Conservation (phyloP, 768 basidiomycete species). For the Termitomyces sp. region DNA sequence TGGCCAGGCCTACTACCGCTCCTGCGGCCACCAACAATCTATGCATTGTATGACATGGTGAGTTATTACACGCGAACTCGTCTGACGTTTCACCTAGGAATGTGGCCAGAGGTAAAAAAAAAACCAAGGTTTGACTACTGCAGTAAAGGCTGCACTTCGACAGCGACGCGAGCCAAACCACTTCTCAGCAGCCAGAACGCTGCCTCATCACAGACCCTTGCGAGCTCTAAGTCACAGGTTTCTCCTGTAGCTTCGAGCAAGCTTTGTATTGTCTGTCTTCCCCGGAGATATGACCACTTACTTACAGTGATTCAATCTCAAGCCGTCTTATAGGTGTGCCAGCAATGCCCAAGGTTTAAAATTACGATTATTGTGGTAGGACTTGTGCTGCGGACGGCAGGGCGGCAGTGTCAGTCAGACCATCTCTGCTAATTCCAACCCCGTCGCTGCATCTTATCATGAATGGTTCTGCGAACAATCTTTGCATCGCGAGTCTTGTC, state of each 20-base stretch:
- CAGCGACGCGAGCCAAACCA: not conserved
- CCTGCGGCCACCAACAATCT: not conserved
- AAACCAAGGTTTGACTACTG: constrained; percentile 52
- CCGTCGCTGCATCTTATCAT: not conserved
- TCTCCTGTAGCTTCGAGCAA: not conserved
- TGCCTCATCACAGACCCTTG: not conserved
- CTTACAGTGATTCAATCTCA: not conserved
- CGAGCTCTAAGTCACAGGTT: not conserved
- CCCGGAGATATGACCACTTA: not conserved
- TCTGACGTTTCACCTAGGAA: not conserved
- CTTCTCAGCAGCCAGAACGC: not conserved
- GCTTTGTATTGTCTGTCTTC: not conserved
- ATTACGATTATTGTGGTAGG: constrained; percentile 39
- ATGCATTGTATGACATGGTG: not conserved
- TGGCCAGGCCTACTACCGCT: not conserved
- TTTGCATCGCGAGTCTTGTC: not conserved
- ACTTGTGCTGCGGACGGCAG: constrained; percentile 37
- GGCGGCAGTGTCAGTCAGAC: not conserved
- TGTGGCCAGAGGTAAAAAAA: constrained; percentile 42
- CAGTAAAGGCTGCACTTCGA: constrained; percentile 3
- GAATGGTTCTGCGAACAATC: not conserved
- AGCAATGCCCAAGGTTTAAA: not conserved
- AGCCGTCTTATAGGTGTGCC: not conserved
- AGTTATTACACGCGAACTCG: not conserved
- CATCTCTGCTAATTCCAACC: not conserved